Percentiles rank a stretch among this genome's conserved stretches.
phyloP scores from a whole-genome alignment of 2,329 filamentous ascomycete genomes.

The Fusarium hostae region DNA sequence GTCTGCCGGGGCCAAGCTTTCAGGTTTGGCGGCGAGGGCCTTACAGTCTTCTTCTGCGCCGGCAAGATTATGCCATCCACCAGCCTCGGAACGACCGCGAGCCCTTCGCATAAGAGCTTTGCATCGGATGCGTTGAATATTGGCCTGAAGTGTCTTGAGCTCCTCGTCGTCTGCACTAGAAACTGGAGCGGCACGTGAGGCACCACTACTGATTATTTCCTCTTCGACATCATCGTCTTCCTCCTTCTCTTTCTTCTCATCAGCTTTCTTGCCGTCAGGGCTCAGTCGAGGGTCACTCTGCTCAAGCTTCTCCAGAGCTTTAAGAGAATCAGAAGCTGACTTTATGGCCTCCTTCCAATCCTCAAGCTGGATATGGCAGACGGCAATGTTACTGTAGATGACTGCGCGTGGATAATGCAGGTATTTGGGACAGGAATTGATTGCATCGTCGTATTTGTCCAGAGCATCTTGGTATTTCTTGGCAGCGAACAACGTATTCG shows the following conservation, averaged over 20 bases:
- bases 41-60: constrained; percentile 86
- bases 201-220: constrained; percentile 69
- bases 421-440: constrained; percentile 82
- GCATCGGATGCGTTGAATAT: constrained; percentile 79
- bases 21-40: constrained; percentile 64
- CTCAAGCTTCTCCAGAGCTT: constrained; percentile 74
- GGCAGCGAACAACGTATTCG: constrained; percentile 81
- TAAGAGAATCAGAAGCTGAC: constrained; percentile 77
- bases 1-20: constrained; percentile 70
- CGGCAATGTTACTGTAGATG: constrained; percentile 87
- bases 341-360: constrained; percentile 88
- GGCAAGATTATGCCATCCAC: constrained; percentile 82
- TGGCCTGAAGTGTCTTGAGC: constrained; percentile 54
- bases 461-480: constrained; percentile 82
- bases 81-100: constrained; percentile 75
- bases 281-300: constrained; percentile 49
- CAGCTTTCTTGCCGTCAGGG: constrained; percentile 53
- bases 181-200: constrained; percentile 60
- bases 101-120: constrained; percentile 87
- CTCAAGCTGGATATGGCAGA: constrained; percentile 84
- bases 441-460: constrained; percentile 82
- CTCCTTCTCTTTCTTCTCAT: constrained; percentile 47
- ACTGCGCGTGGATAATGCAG: constrained; percentile 90
- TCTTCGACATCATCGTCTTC: constrained; percentile 62
- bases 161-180: constrained; percentile 33